Base-by-base conservation (phyloP, 108 stramenopile species). In the Asterionellopsis glacialis region DNA sequence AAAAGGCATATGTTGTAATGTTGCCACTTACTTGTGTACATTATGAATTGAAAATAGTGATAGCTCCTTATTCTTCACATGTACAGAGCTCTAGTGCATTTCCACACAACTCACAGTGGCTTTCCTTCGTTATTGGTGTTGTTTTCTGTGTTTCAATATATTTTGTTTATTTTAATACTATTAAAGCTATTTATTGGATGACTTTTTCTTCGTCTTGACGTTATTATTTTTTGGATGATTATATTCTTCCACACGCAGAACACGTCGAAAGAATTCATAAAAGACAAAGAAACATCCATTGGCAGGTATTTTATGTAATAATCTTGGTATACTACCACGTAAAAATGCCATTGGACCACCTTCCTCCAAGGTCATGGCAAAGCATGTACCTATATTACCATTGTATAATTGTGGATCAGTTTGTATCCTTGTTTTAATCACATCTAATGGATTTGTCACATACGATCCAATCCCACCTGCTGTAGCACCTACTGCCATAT, bases 271-370 rank as follows among this genome's bases (percentile, higher is more conserved):
- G 64, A 92, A 77, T 69, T 98, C 97, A 69, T 95, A 98, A 57
- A 88, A 91, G 12, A 94, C 78, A 68, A 98, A 98, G 72, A 98
- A 98, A 42, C 79, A 79, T 14, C 84, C 94, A 70, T 98, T 98
- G 23, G 95, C 97, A 7, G 97, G 97, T 21, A 98, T 82, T 68
- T 96, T 96, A 69, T 98, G 97, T 61, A 95, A 61, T 50, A 98
- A 74, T 22, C 97, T 74, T 10, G 95, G 94, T 18, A 90, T 80
- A 66, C 83, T 88, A 11, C 97, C 97, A 41, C 92, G 72, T 41
- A 94, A 51, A 66, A 96, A 97, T 7, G 92, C 95, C 44, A 65
- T 45, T 0, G 68, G 51, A 42, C 94, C 94, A 12, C 84, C 92
- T 69, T 90, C 85, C 50, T 82, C 60, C 60, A 67, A 72, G 11